Base-by-base conservation (phyloP, 164 flowering plant genomes). In the Buxus sempervirens region DNA sequence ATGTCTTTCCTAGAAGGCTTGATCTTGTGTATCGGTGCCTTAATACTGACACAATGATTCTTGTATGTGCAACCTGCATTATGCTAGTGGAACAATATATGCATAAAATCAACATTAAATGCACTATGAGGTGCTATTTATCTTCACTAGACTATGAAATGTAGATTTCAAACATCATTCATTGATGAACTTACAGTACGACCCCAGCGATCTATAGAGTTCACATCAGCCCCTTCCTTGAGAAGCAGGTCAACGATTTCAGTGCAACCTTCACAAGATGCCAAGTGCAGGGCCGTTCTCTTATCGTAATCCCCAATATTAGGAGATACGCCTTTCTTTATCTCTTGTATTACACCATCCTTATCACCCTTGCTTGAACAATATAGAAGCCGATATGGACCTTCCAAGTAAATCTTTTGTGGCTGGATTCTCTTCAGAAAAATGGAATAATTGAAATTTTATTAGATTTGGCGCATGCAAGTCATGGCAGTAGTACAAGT, bases 271-370 rank as follows among this genome's bases (percentile, higher is more conserved):
- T 86, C 88, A 70, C 83, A 84, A 15, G 88, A 76, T 18, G 90
- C 90, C 65, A 84, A 76, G 71, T 84, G 90, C 70, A 86, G 86
- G 32, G 88, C 90, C 9, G 90, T 84, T 75, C 88, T 83, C 75
- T 79, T 84, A 63, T 84, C 85, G 60, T 82, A 83, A 71, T 86
- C 86, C 48, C 78, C 85, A 24, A 82, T 63, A 58, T 81, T 83
- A 14, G 86, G 80, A 48, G 83, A 77, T 42, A 83, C 86, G 7
- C 88, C 88, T 70, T 80, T 78, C 66, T 76, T 71, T 42, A 87
- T 68, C 69, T 83, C 86, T 71, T 80, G 76, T 54, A 85, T 67
- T 25, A 87, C 88, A 66, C 91, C 88, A 15, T 55, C 76, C 72
- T 75, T 83, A 64, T 87, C 85, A 6, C 86, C 82, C 61, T 79